A percentile compares a stretch with the other conserved stretches of the same genome.
phyloP scores from a whole-genome alignment of 441 rosid genomes.

The Euphorbia corollata region DNA sequence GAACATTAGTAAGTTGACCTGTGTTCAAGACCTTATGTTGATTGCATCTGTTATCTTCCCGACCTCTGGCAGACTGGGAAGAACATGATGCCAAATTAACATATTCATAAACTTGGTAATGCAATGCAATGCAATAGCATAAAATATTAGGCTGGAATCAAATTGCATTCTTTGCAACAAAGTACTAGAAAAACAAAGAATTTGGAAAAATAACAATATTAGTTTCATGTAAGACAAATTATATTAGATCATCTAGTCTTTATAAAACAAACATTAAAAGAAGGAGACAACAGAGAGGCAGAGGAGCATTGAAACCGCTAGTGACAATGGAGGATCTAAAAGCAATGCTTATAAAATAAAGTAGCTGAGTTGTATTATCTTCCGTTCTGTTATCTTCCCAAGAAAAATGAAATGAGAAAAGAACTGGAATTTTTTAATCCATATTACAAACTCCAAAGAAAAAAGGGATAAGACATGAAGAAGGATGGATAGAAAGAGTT shows the following conservation, averaged over 20 bases:
- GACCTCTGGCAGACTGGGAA: slow-evolving; percentile 23
- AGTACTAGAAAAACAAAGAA: background rate
- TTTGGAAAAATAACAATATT: background rate
- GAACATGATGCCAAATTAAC: slow-evolving; percentile 14
- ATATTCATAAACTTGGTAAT: slow-evolving; percentile 21
- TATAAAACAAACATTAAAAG: background rate
- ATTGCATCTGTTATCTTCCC: slow-evolving; percentile 24
- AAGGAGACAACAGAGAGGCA: background rate
- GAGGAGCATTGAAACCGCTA: background rate
- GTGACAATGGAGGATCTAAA: background rate
- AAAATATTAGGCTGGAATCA: slow-evolving; percentile 9
- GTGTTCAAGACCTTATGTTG: slow-evolving; percentile 21
- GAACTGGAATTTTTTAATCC: background rate
- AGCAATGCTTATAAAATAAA: background rate
- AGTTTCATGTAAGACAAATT: background rate
- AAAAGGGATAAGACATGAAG: no score
- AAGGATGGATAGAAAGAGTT: no score
- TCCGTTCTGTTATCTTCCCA: background rate
- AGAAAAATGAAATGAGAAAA: background rate
- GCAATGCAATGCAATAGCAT: slow-evolving; percentile 33
- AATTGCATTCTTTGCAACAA: background rate
- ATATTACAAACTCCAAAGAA: no score
- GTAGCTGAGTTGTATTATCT: background rate
- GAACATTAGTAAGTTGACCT: slow-evolving; percentile 21
- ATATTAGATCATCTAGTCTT: background rate